Conservation (phyloP, 257 asterid genomes). For the Gentiana straminea region DNA sequence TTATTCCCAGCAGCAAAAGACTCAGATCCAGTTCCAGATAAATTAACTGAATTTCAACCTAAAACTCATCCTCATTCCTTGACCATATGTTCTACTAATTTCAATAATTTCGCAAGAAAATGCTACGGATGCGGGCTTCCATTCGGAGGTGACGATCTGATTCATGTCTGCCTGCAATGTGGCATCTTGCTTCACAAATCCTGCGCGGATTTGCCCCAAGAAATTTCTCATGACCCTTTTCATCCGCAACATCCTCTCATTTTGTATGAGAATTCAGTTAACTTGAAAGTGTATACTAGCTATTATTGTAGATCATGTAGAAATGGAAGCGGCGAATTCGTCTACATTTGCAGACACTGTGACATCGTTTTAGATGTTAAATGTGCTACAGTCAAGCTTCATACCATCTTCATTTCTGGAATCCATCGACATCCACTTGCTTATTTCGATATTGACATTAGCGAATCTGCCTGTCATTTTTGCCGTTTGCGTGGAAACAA, state of each 20-base stretch:
- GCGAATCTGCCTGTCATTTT: slow-evolving; percentile 16
- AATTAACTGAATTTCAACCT: background rate
- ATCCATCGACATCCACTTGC: background rate
- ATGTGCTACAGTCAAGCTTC: background rate
- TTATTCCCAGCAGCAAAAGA: no score
- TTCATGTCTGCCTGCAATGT: background rate
- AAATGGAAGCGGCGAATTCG: slow-evolving; percentile 11
- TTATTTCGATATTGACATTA: background rate
- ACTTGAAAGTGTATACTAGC: background rate
- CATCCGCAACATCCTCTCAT: slow-evolving; percentile 1
- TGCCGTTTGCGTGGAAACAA: slow-evolving; percentile 12
- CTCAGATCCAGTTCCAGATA: no score
- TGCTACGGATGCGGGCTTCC: background rate
- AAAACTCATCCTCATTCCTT: background rate
- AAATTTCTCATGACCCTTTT: background rate
- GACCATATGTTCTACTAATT: no score
- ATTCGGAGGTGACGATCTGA: background rate
- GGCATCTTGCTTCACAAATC: background rate
- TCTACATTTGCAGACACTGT: background rate
- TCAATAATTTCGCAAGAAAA: background rate
- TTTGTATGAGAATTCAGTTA: background rate
- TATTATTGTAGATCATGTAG: slow-evolving; percentile 15
- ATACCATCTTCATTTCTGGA: background rate
- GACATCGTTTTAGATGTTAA: background rate
- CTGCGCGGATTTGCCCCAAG: background rate